Conservation (phyloP, 345 rosid genomes). For the Sapria himalayana region DNA sequence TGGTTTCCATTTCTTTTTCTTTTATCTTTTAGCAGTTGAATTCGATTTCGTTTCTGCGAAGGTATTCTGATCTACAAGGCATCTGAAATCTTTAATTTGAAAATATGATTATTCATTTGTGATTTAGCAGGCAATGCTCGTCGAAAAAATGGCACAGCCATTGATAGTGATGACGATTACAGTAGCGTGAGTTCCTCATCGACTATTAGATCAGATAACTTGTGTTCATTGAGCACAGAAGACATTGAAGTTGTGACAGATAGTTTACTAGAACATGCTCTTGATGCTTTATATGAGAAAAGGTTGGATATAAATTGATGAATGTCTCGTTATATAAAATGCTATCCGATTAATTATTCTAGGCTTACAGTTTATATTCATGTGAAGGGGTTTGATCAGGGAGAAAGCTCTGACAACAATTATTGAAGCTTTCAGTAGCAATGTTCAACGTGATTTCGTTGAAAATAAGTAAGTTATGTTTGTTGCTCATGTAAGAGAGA, state of each 20-base stretch:
- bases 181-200: conserved; percentile 67
- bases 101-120: no score
- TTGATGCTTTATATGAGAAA: conserved; percentile 69
- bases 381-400: conserved; percentile 65
- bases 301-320: conserved; percentile 36
- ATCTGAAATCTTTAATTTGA: no score
- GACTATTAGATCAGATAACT: conserved; percentile 32
- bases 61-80: no score
- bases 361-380: no score
- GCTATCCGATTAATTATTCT: no score
- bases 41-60: no score
- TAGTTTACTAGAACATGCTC: conserved; percentile 46
- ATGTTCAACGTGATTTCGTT: conserved; percentile 52
- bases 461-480: conserved; percentile 53
- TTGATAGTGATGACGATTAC: conserved; percentile 67
- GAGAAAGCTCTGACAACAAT: conserved; percentile 58
- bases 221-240: conserved; percentile 27
- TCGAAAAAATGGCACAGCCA: conserved; percentile 27
- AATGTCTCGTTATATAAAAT: no score
- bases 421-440: conserved; percentile 46
- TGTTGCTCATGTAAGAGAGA: not conserved
- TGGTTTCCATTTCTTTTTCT: no score
- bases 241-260: conserved; percentile 49
- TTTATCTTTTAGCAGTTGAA: no score
- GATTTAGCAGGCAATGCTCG: conserved; percentile 26